Percentiles rank a stretch among this genome's conserved stretches.
Evolutionary conservation across 805 yeast genomes (phyloP).

Genomic region (Schwanniomyces pseudopolymorphus): DNA sequence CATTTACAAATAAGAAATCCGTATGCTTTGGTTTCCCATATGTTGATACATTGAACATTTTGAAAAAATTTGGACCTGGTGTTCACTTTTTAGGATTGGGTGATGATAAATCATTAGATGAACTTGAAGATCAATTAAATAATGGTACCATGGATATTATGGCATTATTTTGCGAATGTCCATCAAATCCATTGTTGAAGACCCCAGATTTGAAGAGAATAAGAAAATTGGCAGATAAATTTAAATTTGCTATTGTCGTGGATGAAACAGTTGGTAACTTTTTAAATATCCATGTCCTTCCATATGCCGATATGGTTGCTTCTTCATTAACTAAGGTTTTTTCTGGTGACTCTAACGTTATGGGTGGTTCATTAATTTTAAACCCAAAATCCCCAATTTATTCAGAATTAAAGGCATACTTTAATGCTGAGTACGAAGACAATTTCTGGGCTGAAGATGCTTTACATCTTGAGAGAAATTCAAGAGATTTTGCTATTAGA

Average conservation of each 20-base stretch:
- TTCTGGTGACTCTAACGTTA: constrained; percentile 91
- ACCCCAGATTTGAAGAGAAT: constrained; percentile 76
- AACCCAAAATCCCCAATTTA: constrained; percentile 64
- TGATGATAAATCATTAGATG: constrained; percentile 65
- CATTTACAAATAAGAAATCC: constrained; percentile 49
- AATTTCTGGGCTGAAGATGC: constrained; percentile 93
- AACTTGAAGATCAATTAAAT: constrained; percentile 60
- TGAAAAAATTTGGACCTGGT: constrained; percentile 90
- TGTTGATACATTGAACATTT: constrained; percentile 84
- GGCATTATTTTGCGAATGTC: constrained; percentile 88
- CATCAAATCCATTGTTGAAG: constrained; percentile 88
- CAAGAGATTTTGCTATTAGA: constrained; percentile 79
- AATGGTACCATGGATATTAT: constrained; percentile 57
- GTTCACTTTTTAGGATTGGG: constrained; percentile 84
- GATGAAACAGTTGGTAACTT: constrained; percentile 96
- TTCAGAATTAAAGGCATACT: constrained; percentile 46
- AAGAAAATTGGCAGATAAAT: constrained; percentile 63
- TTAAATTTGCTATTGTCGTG: constrained; percentile 74
- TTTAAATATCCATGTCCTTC: constrained; percentile 75
- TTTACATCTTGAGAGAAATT: constrained; percentile 84
- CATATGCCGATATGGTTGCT: constrained; percentile 83
- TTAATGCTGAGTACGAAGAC: constrained; percentile 62
- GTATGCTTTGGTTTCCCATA: constrained; percentile 97
- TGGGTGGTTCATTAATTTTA: constrained; percentile 87
- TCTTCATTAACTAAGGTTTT: constrained; percentile 89